A percentile compares a stretch with the other conserved stretches of the same genome.
Evolutionary conservation across 129 eudicot genomes (phyloP).

Genomic region (Pseudognaphalium luteoalbum): DNA sequence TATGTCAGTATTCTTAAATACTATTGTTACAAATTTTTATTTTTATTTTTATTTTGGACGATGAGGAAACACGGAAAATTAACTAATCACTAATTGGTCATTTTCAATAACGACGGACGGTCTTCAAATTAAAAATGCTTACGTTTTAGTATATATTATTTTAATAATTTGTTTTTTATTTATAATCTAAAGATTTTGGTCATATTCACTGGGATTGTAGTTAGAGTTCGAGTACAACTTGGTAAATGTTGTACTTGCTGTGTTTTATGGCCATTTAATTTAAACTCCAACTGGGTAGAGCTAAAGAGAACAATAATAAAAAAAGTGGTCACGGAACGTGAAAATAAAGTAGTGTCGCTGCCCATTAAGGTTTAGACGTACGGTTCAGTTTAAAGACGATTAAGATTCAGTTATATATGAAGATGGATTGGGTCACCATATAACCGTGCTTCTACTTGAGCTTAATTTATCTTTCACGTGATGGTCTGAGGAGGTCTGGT

Average conservation of each 20-base stretch:
- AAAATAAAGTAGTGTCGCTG: no score
- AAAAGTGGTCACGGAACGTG: no score
- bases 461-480: neutral
- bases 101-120: neutral
- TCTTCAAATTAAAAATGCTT: slow-evolving; percentile 15
- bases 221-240: no score
- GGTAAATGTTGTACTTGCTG: no score
- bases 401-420: neutral
- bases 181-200: neutral
- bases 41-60: neutral
- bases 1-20: no score
- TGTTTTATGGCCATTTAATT: no score
- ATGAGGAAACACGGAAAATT: neutral
- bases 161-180: neutral
- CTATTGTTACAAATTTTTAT: no score
- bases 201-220: neutral
- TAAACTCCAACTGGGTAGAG: no score
- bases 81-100: no score
- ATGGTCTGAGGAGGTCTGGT: neutral
- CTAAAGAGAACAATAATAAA: no score
- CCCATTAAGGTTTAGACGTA: no score
- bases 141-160: neutral
- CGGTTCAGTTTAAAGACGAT: no score
- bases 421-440: neutral
- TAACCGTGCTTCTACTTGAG: neutral